Evolutionary conservation across 805 yeast species (phyloP), one percentile per base, ranked within the genome.

Genomic region (Vanderwaltozyma tropicalis): DNA sequence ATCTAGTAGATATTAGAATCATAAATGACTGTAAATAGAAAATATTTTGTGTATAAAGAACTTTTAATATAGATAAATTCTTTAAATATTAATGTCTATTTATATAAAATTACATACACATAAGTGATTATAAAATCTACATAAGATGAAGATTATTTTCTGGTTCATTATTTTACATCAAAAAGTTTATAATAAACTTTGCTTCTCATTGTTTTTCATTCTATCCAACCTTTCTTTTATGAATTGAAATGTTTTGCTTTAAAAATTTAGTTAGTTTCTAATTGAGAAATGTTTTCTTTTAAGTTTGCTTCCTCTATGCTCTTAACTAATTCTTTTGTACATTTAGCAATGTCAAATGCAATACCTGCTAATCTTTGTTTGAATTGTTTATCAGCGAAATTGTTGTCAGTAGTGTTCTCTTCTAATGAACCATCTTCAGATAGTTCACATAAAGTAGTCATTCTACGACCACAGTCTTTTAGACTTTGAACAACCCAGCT

Each of bases 361-460:
- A 88, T 81, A 3, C 96, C 96, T 0, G 97, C 97, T 47, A 89
- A 73, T 52, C 96, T 74, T 61, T 89, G 96, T 61, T 85, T 85
- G 66, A 87, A 80, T 49, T 82, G 82, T 59, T 83, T 81, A 55
- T 86, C 94, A 2, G 96, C 96, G 54, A 72, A 78, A 38, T 79
- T 85, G 26, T 52, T 62, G 45, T 78, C 83, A 31, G 61, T 59
- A 17, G 52, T 50, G 14, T 63, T 60, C 20, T 55, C 57, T 18
- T 46, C 60, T 9, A 49, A 37, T n/a, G 36, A 34, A 17, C 55
- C 60, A 31, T 64, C 66, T 6, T 50, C 53, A 3, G 57, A 57
- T 19, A 53, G 43, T 10, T 53, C 61, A 54, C 88, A 80, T 42
- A 89, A 68, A 24, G 71, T 68, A 32, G 73, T 74, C 94, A 89